Evolutionary conservation across 2,329 filamentous ascomycete species (phyloP).

Genomic region (Chaetomiaceae sp.): DNA sequence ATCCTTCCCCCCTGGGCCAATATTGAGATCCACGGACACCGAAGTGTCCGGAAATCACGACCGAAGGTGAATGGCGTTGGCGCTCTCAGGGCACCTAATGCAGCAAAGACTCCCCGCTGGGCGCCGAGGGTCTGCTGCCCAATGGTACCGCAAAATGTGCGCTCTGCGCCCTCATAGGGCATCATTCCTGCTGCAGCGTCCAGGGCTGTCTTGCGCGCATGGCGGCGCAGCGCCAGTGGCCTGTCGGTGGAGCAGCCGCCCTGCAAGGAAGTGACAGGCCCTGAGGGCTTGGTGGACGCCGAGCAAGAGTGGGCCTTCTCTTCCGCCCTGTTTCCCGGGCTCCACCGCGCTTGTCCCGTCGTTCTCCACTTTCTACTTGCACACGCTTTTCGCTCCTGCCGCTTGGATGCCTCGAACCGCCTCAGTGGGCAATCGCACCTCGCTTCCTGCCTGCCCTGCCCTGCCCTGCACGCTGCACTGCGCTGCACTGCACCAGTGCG

Average conservation of each 20-base stretch:
- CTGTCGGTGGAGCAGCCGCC: slow-evolving; percentile 9
- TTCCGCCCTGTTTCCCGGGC: slow-evolving; percentile 13
- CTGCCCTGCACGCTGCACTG: background rate
- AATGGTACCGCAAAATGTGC: slow-evolving; percentile 34
- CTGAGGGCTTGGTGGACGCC: slow-evolving; percentile 4
- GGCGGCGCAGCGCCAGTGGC: slow-evolving; percentile 40
- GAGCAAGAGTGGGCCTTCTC: slow-evolving; percentile 6
- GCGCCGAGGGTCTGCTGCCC: slow-evolving; percentile 27
- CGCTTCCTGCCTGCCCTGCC: slow-evolving; percentile 3
- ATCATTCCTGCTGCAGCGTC: slow-evolving; percentile 38
- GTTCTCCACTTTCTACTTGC: background rate
- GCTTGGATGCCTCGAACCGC: slow-evolving; percentile 18
- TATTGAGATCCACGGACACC: background rate
- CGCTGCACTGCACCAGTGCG: background rate
- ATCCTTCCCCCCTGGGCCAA: background rate
- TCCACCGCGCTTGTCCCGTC: slow-evolving; percentile 12
- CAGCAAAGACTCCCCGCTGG: slow-evolving; percentile 13
- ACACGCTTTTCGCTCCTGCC: slow-evolving; percentile 3
- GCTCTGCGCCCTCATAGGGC: slow-evolving; percentile 38
- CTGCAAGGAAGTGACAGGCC: slow-evolving; percentile 16
- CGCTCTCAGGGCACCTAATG: slow-evolving; percentile 1
- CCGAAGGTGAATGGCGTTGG: background rate
- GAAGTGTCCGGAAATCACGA: background rate
- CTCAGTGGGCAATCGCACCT: no score
- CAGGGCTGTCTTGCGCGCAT: slow-evolving; percentile 38